Base-by-base conservation (phyloP, 2,329 filamentous ascomycete species). In the Aspergillus intermedius region DNA sequence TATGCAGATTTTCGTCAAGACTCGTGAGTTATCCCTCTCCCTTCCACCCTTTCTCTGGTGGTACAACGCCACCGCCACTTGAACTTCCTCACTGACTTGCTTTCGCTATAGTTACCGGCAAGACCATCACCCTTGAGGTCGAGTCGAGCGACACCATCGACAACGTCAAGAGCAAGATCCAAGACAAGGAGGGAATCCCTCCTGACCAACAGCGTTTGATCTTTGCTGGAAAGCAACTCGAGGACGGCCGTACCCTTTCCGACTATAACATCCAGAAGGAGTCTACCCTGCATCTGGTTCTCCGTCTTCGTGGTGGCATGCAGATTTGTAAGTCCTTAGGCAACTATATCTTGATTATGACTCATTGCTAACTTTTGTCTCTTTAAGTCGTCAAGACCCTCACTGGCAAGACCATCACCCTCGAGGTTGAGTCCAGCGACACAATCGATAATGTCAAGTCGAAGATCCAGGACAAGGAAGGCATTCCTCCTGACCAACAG, bases 1-100 rank as follows among this genome's bases (percentile, higher is more conserved):
- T 73, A 94, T 95, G 91, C 91, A 95, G 81, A 95, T 96, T 80
- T 96, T 95, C 75, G 91, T 95, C 66, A 95, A 95, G 85, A 95
- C 90, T 62, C 82, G 86, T 89, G 78, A 81, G 86, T 85, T 63
- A 32, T 54, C 57, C 60, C 64, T 61, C 56, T 59, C 58, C 59
- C 61, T 53, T 46, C 51, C 56, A 55, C 46, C 52, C 56, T 49
- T 51, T 57, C 9, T 40, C 25, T 30, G 25, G 25, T 30, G 17
- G 15, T 21, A 12, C 17, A 40, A 21, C 37, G 37, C 37, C 45
- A 51, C 54, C 49, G 51, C 52, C 49, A 56, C 46, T 10, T 40
- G 25, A 43, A n/a, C 46, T 19, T 19, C 44, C 49, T 35, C 40
- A 23, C 59, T 63, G 53, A 64, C 73, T 73, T 60, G 39, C 40